Base-by-base conservation (phyloP, 305 asterid species). In the Plantago rigida region DNA sequence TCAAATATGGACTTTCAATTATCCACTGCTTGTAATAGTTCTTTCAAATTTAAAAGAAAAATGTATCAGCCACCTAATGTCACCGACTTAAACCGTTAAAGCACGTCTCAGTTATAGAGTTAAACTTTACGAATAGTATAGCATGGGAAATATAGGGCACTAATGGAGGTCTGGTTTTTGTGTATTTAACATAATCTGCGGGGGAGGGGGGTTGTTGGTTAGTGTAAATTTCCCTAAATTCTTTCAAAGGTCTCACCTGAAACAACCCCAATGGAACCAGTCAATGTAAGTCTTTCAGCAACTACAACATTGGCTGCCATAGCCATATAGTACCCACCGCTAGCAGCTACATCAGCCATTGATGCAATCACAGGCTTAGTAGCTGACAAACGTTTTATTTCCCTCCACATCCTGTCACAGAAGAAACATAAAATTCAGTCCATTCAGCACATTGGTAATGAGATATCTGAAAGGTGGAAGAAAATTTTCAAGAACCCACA, bases 321-420 rank as follows among this genome's bases (percentile, higher is more conserved):
- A 56, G 96, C 87, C 96, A 87, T 82, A 66, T 83, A 85, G 71
- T 85, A 87, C 63, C 94, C 96, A 74, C 96, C 96, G 75, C 96
- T 87, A 68, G 96, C 94, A 70, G 96, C 94, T 70, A 87, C 89
- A 70, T 87, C 96, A 63, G 79, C 82, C 94, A 87, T 85, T 60
- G 94, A 87, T 74, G 94, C 93, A 67, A 87, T 67, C 58, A 87
- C 96, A 60, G 96, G 96, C 66, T 80, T 80, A n/a, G 74, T 68
- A 49, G 77, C 84, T 26, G 93, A 94, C 78, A 87, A 74, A 47
- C 78, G 85, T 75, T 78, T 83, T 75, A 87, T 85, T 75, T 87
- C 96, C 73, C 96, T 82, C 94, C 96, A 87, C 85, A 87, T 87
- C 77, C 96, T 87, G 76, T 54, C 45, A n/a, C 39, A 28, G 15